These are phyloP conservation scores for Blastocystis sp. DNA, from an alignment of 352 stramenopile genomes.

Conservation along the genomic window DNA sequence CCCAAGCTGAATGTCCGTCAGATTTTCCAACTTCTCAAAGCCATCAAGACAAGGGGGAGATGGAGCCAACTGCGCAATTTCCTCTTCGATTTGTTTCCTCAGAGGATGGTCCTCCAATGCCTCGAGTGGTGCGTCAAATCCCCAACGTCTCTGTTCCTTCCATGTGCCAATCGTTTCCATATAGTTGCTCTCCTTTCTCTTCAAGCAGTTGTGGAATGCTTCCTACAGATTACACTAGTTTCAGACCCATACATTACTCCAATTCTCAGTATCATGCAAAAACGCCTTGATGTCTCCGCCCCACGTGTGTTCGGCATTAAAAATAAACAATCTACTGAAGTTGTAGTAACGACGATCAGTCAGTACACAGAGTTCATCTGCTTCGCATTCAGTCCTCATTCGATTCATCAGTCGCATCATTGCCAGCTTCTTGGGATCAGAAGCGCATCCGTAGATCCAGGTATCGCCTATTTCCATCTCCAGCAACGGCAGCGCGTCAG, in stretches of 20 bases:
- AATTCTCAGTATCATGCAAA: constrained; percentile 60
- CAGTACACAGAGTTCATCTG: neutral
- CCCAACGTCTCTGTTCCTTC: constrained; percentile 21
- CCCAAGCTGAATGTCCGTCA: neutral
- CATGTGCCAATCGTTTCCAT: constrained; percentile 45
- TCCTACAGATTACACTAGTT: neutral
- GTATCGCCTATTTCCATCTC: constrained; percentile 45
- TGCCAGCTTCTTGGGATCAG: constrained; percentile 50
- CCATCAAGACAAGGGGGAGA: neutral
- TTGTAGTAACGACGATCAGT: constrained; percentile 51
- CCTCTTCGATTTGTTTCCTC: neutral
- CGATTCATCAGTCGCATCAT: constrained; percentile 9
- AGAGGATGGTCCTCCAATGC: constrained; percentile 9
- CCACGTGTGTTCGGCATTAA: constrained; percentile 58
- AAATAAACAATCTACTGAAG: constrained; percentile 43
- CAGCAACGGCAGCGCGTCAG: neutral
- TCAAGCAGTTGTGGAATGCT: constrained; percentile 8
- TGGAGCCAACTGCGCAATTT: neutral
- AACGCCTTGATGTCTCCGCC: constrained; percentile 47
- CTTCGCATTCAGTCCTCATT: neutral
- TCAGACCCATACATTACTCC: constrained; percentile 11
- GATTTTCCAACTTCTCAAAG: neutral
- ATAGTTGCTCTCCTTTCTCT: neutral
- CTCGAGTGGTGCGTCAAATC: constrained; percentile 44
- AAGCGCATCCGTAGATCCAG: constrained; percentile 34